Evolutionary conservation across 257 asterid species (phyloP).

Genomic region (Penstemon barbatus): DNA sequence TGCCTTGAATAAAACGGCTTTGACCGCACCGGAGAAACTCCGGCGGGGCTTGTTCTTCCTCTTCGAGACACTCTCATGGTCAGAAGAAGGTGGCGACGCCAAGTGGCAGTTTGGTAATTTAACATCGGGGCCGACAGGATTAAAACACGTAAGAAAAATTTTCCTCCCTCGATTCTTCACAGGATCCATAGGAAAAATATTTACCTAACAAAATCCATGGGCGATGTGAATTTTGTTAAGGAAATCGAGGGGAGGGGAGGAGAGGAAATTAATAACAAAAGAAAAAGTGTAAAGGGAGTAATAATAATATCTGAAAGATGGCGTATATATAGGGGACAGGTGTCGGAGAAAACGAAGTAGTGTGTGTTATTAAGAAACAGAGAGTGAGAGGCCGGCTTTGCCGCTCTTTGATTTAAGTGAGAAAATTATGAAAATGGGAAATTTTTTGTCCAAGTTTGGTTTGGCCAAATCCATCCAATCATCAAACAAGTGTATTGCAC

Average conservation of each 20-base stretch:
- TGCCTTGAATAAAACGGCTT: conserved; percentile 39
- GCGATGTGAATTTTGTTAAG: too few relatives aligned
- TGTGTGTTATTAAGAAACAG: conserved; percentile 21
- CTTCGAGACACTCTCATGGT: neutral
- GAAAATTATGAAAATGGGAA: neutral
- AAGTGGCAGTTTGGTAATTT: neutral
- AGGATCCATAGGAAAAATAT: conserved; percentile 28
- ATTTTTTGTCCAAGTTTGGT: too few relatives aligned
- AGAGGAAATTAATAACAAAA: conserved; percentile 2
- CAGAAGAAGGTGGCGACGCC: conserved; percentile 3
- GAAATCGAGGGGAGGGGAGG: neutral
- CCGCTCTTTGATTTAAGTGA: conserved; percentile 24
- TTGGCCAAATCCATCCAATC: too few relatives aligned
- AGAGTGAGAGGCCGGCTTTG: conserved; percentile 29
- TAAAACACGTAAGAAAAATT: conserved; percentile 39
- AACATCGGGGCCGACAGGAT: conserved; percentile 4
- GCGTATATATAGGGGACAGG: conserved; percentile 41
- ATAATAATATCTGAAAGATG: conserved; percentile 14
- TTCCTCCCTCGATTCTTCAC: conserved; percentile 39
- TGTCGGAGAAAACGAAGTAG: conserved; percentile 41
- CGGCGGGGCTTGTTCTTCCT: conserved; percentile 31
- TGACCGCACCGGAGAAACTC: conserved; percentile 39
- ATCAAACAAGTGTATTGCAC: too few relatives aligned
- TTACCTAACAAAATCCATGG: conserved; percentile 24
- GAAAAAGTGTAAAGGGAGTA: neutral